These are phyloP conservation scores for Ceratocystis diversiconidia DNA, from an alignment of 2,329 filamentous ascomycete species.

Conservation along the genomic window DNA sequence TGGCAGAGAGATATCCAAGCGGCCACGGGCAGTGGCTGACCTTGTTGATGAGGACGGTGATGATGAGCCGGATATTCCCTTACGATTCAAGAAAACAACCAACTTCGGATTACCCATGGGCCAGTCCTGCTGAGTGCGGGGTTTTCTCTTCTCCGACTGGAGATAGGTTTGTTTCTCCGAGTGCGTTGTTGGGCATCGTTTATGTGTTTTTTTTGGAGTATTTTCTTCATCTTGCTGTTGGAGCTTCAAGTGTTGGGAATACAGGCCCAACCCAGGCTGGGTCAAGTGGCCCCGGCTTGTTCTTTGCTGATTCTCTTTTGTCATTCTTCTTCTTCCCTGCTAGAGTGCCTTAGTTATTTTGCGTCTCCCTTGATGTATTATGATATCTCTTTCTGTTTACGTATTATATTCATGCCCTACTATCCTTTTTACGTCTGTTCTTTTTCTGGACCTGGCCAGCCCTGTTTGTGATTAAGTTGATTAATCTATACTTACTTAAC, in stretches of 20 bases:
- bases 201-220: background rate
- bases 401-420: background rate
- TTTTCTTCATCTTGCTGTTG: background rate
- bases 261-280: slow-evolving; percentile 5
- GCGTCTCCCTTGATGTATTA: background rate
- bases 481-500: background rate
- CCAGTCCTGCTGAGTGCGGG: background rate
- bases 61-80: slow-evolving; percentile 31
- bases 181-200: too few relatives aligned
- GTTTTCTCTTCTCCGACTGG: background rate
- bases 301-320: background rate
- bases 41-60: slow-evolving; percentile 20
- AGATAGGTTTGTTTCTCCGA: too few relatives aligned
- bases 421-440: background rate
- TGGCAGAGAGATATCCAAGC: background rate
- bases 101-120: slow-evolving; percentile 30
- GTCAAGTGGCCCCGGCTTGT: background rate
- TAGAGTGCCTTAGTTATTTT: too few relatives aligned
- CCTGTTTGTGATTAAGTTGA: background rate
- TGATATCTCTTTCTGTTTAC: background rate
- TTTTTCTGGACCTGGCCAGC: background rate
- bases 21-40: background rate
- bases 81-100: slow-evolving; percentile 32
- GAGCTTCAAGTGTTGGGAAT: background rate
- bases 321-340: background rate